phyloP scores from a whole-genome alignment of 78 protist species.

The Protostelium mycophagum region DNA sequence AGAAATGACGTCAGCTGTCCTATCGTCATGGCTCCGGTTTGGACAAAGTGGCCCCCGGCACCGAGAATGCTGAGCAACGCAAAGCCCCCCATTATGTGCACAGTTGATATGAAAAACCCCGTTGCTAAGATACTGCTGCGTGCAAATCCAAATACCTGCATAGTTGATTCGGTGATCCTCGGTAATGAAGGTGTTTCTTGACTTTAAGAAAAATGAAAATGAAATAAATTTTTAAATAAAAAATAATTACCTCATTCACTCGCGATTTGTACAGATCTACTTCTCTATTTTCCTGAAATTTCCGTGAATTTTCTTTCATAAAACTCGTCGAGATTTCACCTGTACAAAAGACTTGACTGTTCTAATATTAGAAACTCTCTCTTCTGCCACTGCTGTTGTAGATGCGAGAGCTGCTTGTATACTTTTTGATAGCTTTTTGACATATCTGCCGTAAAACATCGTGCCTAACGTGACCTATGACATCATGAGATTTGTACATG shows the following conservation, averaged over 20 bases:
- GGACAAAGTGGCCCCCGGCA: constrained; percentile 11
- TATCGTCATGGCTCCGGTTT: constrained; percentile 17
- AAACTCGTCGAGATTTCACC: not conserved
- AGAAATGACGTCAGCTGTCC: constrained; percentile 69
- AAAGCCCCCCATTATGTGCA: not conserved
- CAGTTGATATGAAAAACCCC: not conserved
- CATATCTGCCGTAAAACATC: not conserved
- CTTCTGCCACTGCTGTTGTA: constrained; percentile 28
- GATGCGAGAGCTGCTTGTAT: constrained; percentile 7
- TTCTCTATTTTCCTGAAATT: not conserved
- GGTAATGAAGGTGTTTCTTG: constrained; percentile 13
- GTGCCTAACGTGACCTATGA: constrained; percentile 10
- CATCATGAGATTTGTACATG: too few species aligned
- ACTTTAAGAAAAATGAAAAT: too few species aligned
- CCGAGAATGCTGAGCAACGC: not conserved
- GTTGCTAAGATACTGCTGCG: constrained; percentile 20
- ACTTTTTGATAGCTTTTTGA: not conserved
- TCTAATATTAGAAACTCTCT: constrained; percentile 1
- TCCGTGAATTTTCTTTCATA: not conserved
- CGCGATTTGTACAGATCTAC: not conserved
- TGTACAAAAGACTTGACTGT: constrained; percentile 18
- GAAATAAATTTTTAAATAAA: not conserved
- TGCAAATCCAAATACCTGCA: not conserved
- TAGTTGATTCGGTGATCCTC: not conserved
- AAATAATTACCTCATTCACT: not conserved